Conservation (phyloP, 2,329 filamentous ascomycete genomes). For the Penicillium paneum region DNA sequence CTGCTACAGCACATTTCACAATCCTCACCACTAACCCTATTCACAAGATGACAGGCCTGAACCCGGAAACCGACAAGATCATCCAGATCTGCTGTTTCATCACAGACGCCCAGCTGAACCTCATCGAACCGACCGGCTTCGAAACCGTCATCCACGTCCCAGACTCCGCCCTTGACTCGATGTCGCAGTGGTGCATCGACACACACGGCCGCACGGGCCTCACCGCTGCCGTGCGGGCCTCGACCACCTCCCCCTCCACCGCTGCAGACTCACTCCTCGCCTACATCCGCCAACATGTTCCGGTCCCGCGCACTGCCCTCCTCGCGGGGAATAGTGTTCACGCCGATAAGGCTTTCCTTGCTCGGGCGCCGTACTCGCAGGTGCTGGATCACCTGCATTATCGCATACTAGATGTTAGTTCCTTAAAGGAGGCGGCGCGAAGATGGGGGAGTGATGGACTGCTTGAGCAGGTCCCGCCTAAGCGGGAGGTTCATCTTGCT, state of each 20-base stretch:
- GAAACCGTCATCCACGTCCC: slow-evolving; percentile 75
- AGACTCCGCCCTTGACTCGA: slow-evolving; percentile 66
- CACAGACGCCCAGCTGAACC: slow-evolving; percentile 72
- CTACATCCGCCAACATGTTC: slow-evolving; percentile 73
- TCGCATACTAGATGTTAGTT: slow-evolving; percentile 86
- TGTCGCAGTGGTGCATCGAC: slow-evolving; percentile 84
- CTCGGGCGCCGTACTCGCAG: slow-evolving; percentile 67
- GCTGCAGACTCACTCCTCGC: slow-evolving; percentile 70
- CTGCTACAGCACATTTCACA: background rate
- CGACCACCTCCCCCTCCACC: slow-evolving; percentile 66
- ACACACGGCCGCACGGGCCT: slow-evolving; percentile 81
- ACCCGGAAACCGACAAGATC: slow-evolving; percentile 75
- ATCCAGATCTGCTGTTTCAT: slow-evolving; percentile 91
- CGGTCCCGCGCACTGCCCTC: slow-evolving; percentile 63
- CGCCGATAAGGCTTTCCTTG: slow-evolving; percentile 78
- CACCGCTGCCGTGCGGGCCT: slow-evolving; percentile 70
- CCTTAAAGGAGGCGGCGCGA: slow-evolving; percentile 82
- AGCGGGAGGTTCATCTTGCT: slow-evolving; percentile 76
- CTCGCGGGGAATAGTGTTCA: slow-evolving; percentile 93
- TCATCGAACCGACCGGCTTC: slow-evolving; percentile 74
- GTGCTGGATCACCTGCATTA: slow-evolving; percentile 80
- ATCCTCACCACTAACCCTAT: background rate
- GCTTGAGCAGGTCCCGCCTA: slow-evolving; percentile 62
- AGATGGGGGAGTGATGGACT: slow-evolving; percentile 71
- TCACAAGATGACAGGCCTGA: slow-evolving; percentile 86